Evolutionary conservation across 257 asterid species (phyloP).

Genomic region (Nicotiana noctiflora): DNA sequence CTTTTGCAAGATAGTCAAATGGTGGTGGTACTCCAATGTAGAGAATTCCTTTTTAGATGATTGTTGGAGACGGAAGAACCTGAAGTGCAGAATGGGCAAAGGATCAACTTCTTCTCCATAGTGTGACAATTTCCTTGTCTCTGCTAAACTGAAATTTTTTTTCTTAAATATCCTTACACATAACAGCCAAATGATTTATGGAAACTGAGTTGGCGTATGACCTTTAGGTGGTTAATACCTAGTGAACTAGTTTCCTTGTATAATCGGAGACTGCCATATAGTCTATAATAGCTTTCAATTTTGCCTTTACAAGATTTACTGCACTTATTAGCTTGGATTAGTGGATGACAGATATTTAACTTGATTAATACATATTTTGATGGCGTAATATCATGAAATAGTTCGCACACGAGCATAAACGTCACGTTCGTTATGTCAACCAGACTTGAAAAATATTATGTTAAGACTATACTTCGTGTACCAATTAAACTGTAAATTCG

Average conservation of each 20-base stretch:
- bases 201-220: background rate
- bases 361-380: too few species aligned
- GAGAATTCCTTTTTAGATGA: background rate
- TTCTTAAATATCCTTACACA: background rate
- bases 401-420: too few species aligned
- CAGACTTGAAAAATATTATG: too few species aligned
- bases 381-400: too few species aligned
- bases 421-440: too few species aligned
- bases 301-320: background rate
- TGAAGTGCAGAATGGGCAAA: background rate
- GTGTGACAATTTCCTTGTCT: background rate
- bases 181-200: background rate
- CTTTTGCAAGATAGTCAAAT: background rate
- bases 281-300: background rate
- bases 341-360: too few species aligned
- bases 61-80: constrained; percentile 6
- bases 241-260: constrained; percentile 6
- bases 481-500: too few species aligned
- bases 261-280: background rate
- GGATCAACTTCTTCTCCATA: background rate
- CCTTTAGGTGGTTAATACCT: background rate
- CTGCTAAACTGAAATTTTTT: background rate
- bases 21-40: background rate
- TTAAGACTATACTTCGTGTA: too few species aligned
- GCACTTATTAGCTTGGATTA: background rate